Evolutionary conservation across 2,329 filamentous ascomycete species (phyloP).

Genomic region (Elsinoe arachidis): DNA sequence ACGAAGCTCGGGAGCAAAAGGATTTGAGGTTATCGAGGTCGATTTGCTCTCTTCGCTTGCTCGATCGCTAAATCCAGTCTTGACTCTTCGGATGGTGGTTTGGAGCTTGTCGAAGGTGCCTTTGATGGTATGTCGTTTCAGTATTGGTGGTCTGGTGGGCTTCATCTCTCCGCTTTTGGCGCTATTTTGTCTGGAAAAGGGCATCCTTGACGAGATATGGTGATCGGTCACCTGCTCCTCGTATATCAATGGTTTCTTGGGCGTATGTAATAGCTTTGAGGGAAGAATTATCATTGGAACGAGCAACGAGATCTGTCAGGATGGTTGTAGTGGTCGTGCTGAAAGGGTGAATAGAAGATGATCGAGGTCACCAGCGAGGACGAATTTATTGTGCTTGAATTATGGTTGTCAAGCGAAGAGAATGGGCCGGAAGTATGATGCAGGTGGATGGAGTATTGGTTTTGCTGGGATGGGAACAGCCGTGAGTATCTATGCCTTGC

Average conservation of each 20-base stretch:
- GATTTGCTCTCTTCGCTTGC: neutral
- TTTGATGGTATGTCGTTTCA: conserved; percentile 9
- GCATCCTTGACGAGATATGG: neutral
- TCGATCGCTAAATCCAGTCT: neutral
- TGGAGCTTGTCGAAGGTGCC: neutral
- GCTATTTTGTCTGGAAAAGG: conserved; percentile 1
- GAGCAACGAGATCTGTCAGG: neutral
- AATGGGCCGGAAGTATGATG: neutral
- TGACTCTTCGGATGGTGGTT: conserved; percentile 2
- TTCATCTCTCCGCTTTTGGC: conserved; percentile 6
- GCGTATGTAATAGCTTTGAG: neutral
- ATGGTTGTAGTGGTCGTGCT: neutral
- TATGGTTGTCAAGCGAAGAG: neutral
- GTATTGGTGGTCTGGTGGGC: neutral
- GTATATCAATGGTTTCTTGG: conserved; percentile 1
- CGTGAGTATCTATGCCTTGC: conserved; percentile 7
- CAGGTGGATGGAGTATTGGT: neutral
- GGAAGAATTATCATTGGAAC: neutral
- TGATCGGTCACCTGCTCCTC: neutral
- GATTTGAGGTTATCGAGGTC: neutral
- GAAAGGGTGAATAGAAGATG: neutral
- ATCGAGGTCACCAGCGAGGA: neutral
- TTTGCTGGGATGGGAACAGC: neutral
- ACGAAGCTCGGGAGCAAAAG: neutral
- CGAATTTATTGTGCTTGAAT: neutral